Conservation (phyloP, 2,329 filamentous ascomycete species). For the Diplodia mutila region DNA sequence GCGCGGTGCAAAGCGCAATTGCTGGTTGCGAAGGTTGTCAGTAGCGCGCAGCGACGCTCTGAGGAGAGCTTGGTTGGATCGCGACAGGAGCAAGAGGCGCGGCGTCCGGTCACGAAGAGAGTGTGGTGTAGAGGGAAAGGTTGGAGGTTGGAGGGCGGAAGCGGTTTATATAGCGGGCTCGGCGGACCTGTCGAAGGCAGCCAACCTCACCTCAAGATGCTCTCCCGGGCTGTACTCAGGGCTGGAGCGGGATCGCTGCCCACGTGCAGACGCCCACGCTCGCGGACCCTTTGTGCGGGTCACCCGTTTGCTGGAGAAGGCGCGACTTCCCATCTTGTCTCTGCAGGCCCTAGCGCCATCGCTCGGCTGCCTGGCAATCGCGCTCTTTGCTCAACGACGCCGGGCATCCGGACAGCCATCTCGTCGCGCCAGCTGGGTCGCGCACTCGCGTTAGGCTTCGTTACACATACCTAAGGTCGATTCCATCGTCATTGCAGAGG, state of each 20-base stretch:
- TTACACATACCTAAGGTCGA: background rate
- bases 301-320: background rate
- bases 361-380: background rate
- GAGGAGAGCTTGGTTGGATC: background rate
- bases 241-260: background rate
- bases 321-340: background rate
- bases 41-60: background rate
- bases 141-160: background rate
- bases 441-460: background rate
- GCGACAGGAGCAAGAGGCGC: background rate
- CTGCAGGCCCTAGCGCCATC: background rate
- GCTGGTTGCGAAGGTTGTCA: background rate
- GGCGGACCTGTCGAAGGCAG: background rate
- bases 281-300: background rate
- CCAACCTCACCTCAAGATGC: background rate
- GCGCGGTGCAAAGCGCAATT: conserved; percentile 3
- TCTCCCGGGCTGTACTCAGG: background rate
- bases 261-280: background rate
- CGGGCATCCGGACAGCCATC: background rate
- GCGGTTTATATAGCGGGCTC: background rate
- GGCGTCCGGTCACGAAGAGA: background rate
- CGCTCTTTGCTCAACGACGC: background rate
- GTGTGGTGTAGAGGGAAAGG: background rate
- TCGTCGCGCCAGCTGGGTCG: background rate
- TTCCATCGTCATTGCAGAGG: background rate